Evolutionary conservation across 2,329 filamentous ascomycete genomes (phyloP), one percentile per base, ranked within the genome.

Genomic region (Diaporthe eres): DNA sequence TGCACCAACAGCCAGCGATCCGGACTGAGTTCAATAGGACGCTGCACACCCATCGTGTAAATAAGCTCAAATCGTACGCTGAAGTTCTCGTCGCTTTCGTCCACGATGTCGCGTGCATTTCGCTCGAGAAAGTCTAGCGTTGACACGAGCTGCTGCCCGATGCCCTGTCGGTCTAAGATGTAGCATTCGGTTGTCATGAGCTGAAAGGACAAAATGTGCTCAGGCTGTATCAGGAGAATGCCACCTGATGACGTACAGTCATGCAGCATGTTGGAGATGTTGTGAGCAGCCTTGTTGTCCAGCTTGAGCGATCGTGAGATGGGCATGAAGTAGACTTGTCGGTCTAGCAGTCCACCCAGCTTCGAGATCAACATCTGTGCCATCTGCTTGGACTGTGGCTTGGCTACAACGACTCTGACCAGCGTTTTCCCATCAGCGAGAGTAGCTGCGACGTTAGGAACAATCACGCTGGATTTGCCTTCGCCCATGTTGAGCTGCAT

Each of bases 401-500:
- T 93, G 0, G 88, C 87, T 0, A 93, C 90, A 1, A 94, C 81
- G 0, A 93, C 86, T 5, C 91, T 83, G 0, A 89, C 87, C 0
- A 94, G 82, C 9, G 82, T 85, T 0, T 82, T 79, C 0, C 84
- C 83, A 65, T 93, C 84, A 0, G 90, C 89, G 0, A 93, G 80
- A 0, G 85, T 82, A 0, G 88, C 82, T 0, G 89, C 89, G 0
- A 92, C 88, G 61, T 93, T 91, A 0, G 92, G 92, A 0, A 92
- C 86, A 58, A 95, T 94, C 3, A 94, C 89, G 0, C 92, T 92
- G 0, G 90, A 91, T 76, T 94, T 94, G 0, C 92, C 92, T 78
- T 92, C 88, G 0, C 92, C 92, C 91, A 93, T 94, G 74, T 92
- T 92, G 4, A 94, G 80, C 77, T 93, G 90, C 83, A 93, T 87